These are phyloP conservation scores for Mycena vulgaris DNA, from an alignment of 768 basidiomycete species.

Conservation along the genomic window DNA sequence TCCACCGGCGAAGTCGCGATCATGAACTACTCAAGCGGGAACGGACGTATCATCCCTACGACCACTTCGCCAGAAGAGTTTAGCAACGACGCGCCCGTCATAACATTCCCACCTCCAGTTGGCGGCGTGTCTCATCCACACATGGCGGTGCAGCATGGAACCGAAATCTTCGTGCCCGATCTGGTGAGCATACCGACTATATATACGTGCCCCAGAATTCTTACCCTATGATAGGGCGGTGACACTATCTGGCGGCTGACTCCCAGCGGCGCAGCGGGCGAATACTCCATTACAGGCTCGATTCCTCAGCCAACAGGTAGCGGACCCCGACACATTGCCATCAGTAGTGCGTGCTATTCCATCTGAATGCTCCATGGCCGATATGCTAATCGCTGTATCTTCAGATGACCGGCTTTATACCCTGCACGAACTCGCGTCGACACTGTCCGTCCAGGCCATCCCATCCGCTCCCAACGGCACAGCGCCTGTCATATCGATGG, in stretches of 20 bases:
- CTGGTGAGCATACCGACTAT: constrained; percentile 57
- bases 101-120: constrained; percentile 67
- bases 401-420: constrained; percentile 60
- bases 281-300: constrained; percentile 70
- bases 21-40: constrained; percentile 72
- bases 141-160: constrained; percentile 70
- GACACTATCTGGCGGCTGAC: constrained; percentile 81
- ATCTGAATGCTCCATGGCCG: not conserved
- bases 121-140: constrained; percentile 74
- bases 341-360: constrained; percentile 47
- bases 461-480: constrained; percentile 59
- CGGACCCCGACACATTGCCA: constrained; percentile 70
- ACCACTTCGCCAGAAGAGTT: constrained; percentile 53
- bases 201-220: not conserved
- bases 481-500: constrained; percentile 53
- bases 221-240: constrained; percentile 60
- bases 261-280: constrained; percentile 56
- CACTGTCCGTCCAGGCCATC: constrained; percentile 60
- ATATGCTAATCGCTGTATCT: not conserved
- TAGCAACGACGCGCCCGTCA: constrained; percentile 54
- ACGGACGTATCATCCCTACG: constrained; percentile 68
- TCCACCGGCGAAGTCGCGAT: constrained; percentile 72
- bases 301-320: constrained; percentile 75
- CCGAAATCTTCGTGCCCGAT: constrained; percentile 76
- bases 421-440: constrained; percentile 62